Conservation (phyloP, 2,329 filamentous ascomycete species). For the Tolypocladium cylindrosporum region DNA sequence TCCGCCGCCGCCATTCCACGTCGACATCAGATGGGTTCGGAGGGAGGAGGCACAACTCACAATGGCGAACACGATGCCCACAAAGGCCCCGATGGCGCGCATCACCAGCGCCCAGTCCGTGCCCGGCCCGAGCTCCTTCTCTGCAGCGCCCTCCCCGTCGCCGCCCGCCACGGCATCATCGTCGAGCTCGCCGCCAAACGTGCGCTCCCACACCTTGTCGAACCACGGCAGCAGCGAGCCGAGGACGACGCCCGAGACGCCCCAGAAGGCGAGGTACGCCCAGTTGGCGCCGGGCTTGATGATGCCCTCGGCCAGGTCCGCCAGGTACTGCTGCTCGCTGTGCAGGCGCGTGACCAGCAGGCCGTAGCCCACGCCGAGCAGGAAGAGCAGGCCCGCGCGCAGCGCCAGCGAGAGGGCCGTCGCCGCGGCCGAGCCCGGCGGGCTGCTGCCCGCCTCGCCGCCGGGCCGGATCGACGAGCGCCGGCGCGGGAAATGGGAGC, state of each 20-base stretch:
- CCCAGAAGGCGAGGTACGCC: conserved; percentile 74
- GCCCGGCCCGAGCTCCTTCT: conserved; percentile 26
- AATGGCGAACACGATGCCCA: conserved; percentile 59
- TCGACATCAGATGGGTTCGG: not conserved
- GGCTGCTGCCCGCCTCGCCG: conserved; percentile 13
- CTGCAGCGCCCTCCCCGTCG: conserved; percentile 15
- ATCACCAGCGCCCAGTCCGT: conserved; percentile 65
- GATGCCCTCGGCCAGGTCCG: conserved; percentile 43
- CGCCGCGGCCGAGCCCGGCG: conserved; percentile 13
- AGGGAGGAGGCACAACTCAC: conserved; percentile 41
- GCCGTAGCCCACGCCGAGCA: conserved; percentile 75
- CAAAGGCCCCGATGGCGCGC: conserved; percentile 49
- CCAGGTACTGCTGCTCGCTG: conserved; percentile 50
- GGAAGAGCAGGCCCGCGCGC: conserved; percentile 59
- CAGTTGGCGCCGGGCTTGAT: conserved; percentile 38
- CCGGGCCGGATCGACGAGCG: conserved; percentile 23
- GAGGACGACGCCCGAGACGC: conserved; percentile 63
- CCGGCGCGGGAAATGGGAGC: conserved; percentile 20
- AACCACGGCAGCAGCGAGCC: conserved; percentile 78
- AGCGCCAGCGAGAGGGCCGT: conserved; percentile 38
- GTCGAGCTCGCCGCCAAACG: conserved; percentile 27
- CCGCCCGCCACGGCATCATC: conserved; percentile 16
- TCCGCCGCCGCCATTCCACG: too few relatives aligned
- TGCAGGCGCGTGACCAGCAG: conserved; percentile 72
- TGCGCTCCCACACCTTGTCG: conserved; percentile 62